A percentile compares a stretch with the other conserved stretches of the same genome.
Conservation (phyloP, 2,329 filamentous ascomycete genomes). For the Colletotrichum eremochloae region DNA sequence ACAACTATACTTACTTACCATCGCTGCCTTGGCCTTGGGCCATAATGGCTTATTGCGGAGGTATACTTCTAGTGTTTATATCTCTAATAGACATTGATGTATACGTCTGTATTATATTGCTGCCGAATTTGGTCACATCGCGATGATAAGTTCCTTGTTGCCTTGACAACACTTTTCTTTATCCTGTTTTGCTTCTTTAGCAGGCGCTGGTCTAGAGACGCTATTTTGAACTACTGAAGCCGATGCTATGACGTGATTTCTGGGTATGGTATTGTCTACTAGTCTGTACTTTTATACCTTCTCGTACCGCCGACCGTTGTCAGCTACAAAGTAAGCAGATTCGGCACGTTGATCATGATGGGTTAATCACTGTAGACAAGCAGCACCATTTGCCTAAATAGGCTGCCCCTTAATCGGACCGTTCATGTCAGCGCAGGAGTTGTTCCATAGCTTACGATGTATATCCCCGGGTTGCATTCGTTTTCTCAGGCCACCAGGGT, state of each 20-base stretch:
- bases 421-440: too few relatives aligned
- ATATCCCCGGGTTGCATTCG: too few relatives aligned
- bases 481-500: too few relatives aligned
- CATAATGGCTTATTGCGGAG: too few relatives aligned
- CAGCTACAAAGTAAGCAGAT: background rate
- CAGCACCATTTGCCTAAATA: too few relatives aligned
- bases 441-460: too few relatives aligned
- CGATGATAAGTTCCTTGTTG: conserved; percentile 8
- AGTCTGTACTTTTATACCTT: conserved; percentile 14
- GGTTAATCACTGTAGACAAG: background rate
- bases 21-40: too few relatives aligned
- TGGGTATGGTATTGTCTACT: background rate
- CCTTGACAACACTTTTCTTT: conserved; percentile 8
- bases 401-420: too few relatives aligned
- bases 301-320: background rate
- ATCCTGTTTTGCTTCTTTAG: conserved; percentile 4
- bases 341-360: background rate
- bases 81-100: conserved; percentile 7
- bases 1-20: too few relatives aligned
- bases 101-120: conserved; percentile 2
- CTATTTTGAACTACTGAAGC: background rate
- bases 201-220: background rate
- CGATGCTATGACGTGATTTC: background rate
- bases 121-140: background rate
- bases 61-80: conserved; percentile 15